phyloP scores from a whole-genome alignment of 1,284 basidiomycete genomes.

The Gymnopus androsaceus region DNA sequence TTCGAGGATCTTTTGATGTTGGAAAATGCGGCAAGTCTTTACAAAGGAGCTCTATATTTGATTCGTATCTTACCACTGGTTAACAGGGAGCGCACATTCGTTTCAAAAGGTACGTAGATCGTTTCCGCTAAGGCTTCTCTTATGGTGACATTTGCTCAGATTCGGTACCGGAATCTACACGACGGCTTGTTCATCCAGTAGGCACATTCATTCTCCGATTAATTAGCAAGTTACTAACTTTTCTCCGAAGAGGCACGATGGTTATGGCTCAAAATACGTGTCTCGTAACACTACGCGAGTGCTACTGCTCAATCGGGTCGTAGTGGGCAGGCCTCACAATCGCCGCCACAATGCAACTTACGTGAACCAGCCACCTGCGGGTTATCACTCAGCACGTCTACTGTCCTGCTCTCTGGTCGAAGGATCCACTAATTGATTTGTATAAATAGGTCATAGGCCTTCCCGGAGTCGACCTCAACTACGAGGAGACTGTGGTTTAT shows the following conservation, averaged over 20 bases:
- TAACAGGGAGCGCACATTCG: slow-evolving; percentile 49
- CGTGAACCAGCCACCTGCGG: slow-evolving; percentile 49
- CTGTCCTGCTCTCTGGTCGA: too few species aligned
- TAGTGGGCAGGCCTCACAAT: slow-evolving; percentile 55
- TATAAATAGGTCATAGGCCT: slow-evolving; percentile 53
- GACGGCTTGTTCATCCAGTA: slow-evolving; percentile 62
- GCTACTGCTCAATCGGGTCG: slow-evolving; percentile 58
- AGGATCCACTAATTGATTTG: too few species aligned
- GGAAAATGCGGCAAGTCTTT: slow-evolving; percentile 49
- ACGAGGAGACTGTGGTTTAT: slow-evolving; percentile 63
- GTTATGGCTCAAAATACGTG: slow-evolving; percentile 39
- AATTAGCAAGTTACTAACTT: background rate
- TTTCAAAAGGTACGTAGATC: slow-evolving; percentile 48
- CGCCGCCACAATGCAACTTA: slow-evolving; percentile 46
- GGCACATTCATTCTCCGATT: slow-evolving; percentile 15
- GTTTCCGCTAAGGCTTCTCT: slow-evolving; percentile 4
- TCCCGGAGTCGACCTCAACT: slow-evolving; percentile 58
- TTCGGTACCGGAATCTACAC: slow-evolving; percentile 67
- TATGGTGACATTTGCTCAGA: slow-evolving; percentile 33
- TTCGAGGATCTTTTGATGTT: slow-evolving; percentile 57
- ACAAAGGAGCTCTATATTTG: background rate
- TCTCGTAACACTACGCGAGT: slow-evolving; percentile 26
- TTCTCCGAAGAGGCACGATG: slow-evolving; percentile 55
- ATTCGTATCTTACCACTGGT: slow-evolving; percentile 3
- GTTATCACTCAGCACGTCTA: slow-evolving; percentile 58